phyloP scores from a whole-genome alignment of 2,329 filamentous ascomycete species.

The Aspergillus bombycis region DNA sequence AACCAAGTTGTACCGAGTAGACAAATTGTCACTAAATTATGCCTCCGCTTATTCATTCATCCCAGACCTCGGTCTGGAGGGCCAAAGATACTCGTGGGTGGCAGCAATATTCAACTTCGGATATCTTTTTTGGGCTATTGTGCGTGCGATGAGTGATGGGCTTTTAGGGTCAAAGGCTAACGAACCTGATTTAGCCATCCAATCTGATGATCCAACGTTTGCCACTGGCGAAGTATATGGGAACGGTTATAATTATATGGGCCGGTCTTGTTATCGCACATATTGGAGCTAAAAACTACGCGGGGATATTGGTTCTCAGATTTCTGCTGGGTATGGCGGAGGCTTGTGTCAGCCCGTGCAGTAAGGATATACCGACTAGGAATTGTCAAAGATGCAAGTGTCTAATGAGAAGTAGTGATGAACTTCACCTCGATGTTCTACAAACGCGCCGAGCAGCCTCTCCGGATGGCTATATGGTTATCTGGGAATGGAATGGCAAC shows the following conservation, averaged over 20 bases:
- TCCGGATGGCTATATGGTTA: constrained; percentile 41
- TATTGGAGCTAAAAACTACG: constrained; percentile 43
- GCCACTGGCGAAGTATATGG: constrained; percentile 48
- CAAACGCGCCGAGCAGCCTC: constrained; percentile 40
- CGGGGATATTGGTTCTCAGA: constrained; percentile 49
- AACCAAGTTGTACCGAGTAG: constrained; percentile 12
- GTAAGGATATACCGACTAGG: constrained; percentile 17
- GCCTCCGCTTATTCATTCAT: constrained; percentile 49
- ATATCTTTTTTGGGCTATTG: constrained; percentile 35
- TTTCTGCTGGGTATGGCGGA: constrained; percentile 51
- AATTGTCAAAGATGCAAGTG: neutral
- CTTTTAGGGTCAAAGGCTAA: constrained; percentile 18
- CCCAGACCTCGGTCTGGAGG: constrained; percentile 44
- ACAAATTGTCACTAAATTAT: constrained; percentile 37
- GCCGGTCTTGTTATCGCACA: constrained; percentile 43
- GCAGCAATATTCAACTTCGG: constrained; percentile 50
- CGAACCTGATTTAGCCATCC: constrained; percentile 34
- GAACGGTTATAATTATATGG: constrained; percentile 48
- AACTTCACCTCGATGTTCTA: constrained; percentile 43
- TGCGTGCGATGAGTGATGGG: neutral
- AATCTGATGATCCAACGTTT: constrained; percentile 47
- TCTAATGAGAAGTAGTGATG: constrained; percentile 29
- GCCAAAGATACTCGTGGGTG: constrained; percentile 50
- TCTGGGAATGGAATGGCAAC: constrained; percentile 42
- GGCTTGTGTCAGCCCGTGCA: constrained; percentile 38